Evolutionary conservation across 305 asterid species (phyloP).

Genomic region (Fraxinus greggii): DNA sequence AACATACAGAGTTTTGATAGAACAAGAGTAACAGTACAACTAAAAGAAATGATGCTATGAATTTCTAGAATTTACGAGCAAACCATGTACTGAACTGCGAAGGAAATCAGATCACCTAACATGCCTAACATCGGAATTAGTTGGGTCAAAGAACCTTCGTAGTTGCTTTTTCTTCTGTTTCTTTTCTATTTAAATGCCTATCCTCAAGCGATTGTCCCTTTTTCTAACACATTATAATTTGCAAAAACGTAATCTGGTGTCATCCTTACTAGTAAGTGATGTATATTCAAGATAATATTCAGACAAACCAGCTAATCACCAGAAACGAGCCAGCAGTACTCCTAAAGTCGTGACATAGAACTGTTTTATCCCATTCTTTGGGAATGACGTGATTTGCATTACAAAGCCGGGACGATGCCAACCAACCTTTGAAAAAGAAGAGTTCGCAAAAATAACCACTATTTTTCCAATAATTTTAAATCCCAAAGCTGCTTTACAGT

Average conservation of each 20-base stretch:
- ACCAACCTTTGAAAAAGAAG: not conserved
- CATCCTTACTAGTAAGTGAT: not conserved
- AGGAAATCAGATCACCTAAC: not conserved
- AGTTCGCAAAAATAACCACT: not conserved
- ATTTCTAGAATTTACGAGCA: not conserved
- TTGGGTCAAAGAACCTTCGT: not conserved
- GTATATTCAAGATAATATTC: not conserved
- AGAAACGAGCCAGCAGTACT: not conserved
- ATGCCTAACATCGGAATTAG: not conserved
- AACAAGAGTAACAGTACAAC: not conserved
- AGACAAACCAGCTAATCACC: not conserved
- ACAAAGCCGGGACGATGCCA: not conserved
- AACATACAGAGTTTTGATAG: not conserved
- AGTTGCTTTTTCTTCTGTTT: not conserved
- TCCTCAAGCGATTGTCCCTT: not conserved
- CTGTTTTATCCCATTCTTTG: not conserved
- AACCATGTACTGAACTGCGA: not conserved
- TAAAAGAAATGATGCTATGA: not conserved
- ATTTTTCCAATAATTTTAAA: not conserved
- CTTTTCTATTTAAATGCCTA: not conserved
- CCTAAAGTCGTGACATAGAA: not conserved
- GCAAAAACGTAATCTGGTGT: not conserved
- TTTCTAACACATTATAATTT: not conserved
- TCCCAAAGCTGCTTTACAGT: not conserved
- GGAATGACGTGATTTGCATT: not conserved